Conservation (phyloP, 75 land plant species). For the Isoetes taiwanensis region DNA sequence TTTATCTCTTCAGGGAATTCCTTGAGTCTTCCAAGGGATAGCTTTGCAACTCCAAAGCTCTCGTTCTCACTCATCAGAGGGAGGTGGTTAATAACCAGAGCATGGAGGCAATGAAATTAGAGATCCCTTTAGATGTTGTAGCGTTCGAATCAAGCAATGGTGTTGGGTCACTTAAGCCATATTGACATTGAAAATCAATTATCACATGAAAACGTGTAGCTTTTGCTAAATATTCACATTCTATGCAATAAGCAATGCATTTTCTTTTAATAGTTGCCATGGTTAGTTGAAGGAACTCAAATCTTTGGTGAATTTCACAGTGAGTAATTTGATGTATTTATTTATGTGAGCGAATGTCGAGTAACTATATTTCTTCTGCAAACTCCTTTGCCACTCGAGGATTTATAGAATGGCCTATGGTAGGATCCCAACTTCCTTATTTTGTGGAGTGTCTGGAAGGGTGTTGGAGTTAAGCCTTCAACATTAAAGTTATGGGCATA, state of each 20-base stretch:
- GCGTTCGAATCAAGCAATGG: constrained; percentile 48
- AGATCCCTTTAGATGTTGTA: no score
- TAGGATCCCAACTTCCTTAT: constrained; percentile 55
- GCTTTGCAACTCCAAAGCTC: no score
- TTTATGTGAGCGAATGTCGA: neutral
- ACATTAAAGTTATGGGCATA: constrained; percentile 51
- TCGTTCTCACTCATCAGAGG: no score
- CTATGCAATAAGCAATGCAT: neutral
- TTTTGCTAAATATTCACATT: neutral
- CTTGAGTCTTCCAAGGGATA: constrained; percentile 18
- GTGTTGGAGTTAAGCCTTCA: constrained; percentile 55
- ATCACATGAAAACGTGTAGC: neutral
- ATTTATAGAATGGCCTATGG: constrained; percentile 52
- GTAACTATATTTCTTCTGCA: constrained; percentile 4
- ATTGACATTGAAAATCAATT: no score
- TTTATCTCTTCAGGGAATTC: constrained; percentile 21
- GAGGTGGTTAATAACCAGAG: no score
- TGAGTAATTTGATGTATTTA: neutral
- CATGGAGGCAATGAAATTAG: no score
- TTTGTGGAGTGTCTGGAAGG: constrained; percentile 40
- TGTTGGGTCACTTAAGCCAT: constrained; percentile 26
- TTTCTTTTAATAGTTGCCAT: neutral
- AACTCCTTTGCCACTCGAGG: constrained; percentile 32
- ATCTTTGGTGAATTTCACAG: neutral
- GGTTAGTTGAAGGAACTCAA: neutral